Evolutionary conservation across 2,329 filamentous ascomycete species (phyloP).

Genomic region (Cercospora citrullina): DNA sequence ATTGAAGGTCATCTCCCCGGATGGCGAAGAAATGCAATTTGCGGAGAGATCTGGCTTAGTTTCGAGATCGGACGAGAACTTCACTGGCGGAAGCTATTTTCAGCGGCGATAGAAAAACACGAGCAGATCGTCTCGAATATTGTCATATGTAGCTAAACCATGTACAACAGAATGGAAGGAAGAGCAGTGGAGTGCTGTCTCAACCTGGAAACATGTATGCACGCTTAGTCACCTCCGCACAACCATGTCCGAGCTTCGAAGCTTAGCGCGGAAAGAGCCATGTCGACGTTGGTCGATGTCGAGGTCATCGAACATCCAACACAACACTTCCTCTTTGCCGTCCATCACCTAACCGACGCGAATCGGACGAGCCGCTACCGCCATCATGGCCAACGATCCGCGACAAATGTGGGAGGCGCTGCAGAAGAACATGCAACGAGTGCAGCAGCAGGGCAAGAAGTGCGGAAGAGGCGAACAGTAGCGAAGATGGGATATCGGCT

Average conservation of each 20-base stretch:
- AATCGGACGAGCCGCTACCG: not conserved
- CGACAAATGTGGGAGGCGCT: slow-evolving; percentile 67
- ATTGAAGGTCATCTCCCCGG: not conserved
- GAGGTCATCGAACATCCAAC: slow-evolving; percentile 1
- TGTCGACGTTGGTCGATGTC: slow-evolving; percentile 2
- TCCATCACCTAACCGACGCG: not conserved
- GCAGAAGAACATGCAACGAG: slow-evolving; percentile 58
- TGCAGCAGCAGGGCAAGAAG: slow-evolving; percentile 51
- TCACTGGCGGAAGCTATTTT: not conserved
- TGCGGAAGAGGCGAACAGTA: slow-evolving; percentile 21
- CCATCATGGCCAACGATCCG: slow-evolving; percentile 51
- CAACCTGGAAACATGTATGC: not conserved
- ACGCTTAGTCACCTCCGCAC: slow-evolving; percentile 2
- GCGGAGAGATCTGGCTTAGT: not conserved
- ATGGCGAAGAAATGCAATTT: not conserved
- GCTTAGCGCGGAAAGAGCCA: slow-evolving; percentile 4
- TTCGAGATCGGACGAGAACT: not conserved
- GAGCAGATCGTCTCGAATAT: not conserved
- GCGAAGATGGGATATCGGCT: slow-evolving; percentile 13
- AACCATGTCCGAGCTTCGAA: slow-evolving; percentile 7
- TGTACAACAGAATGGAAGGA: not conserved
- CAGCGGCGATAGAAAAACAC: not conserved
- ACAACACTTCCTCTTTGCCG: not conserved
- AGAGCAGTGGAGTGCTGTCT: not conserved
- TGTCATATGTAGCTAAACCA: not conserved